Conservation (phyloP, 257 asterid genomes). For the Paraleonurus japonicus region DNA sequence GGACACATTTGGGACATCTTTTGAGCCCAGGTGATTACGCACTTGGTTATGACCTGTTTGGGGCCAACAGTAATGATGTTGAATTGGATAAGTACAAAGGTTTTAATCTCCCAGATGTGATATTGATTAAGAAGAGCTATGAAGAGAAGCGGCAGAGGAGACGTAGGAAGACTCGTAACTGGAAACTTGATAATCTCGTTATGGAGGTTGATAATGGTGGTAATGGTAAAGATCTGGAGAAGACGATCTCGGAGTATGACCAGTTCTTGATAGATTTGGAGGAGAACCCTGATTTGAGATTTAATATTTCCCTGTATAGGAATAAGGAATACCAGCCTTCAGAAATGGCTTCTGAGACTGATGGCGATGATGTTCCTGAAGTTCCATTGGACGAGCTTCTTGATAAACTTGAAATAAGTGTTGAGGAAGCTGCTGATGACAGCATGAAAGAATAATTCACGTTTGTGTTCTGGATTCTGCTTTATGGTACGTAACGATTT, state of each 20-base stretch:
- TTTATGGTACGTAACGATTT: not conserved
- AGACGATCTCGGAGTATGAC: constrained; percentile 47
- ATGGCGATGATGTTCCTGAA: constrained; percentile 43
- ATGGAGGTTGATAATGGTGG: constrained; percentile 45
- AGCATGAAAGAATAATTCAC: constrained; percentile 28
- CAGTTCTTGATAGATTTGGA: constrained; percentile 56
- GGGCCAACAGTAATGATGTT: constrained; percentile 43
- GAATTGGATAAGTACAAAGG: constrained; percentile 51
- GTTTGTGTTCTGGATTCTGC: not conserved
- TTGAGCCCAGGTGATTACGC: constrained; percentile 55
- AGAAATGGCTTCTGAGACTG: constrained; percentile 42
- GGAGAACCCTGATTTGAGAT: constrained; percentile 48
- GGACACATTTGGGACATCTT: constrained; percentile 57
- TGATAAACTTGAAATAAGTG: constrained; percentile 37
- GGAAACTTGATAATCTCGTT: constrained; percentile 49
- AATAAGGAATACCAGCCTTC: constrained; percentile 54
- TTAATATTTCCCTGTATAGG: constrained; percentile 40
- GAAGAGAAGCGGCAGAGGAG: constrained; percentile 45
- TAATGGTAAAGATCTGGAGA: constrained; percentile 43
- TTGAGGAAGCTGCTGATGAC: constrained; percentile 27
- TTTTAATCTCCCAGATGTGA: constrained; percentile 39
- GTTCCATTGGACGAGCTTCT: constrained; percentile 43
- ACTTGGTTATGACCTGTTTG: constrained; percentile 52
- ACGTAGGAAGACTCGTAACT: constrained; percentile 34
- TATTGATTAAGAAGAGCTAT: constrained; percentile 53